These are phyloP conservation scores for Elsinoe fawcettii DNA, from an alignment of 2,329 filamentous ascomycete species.

Conservation along the genomic window DNA sequence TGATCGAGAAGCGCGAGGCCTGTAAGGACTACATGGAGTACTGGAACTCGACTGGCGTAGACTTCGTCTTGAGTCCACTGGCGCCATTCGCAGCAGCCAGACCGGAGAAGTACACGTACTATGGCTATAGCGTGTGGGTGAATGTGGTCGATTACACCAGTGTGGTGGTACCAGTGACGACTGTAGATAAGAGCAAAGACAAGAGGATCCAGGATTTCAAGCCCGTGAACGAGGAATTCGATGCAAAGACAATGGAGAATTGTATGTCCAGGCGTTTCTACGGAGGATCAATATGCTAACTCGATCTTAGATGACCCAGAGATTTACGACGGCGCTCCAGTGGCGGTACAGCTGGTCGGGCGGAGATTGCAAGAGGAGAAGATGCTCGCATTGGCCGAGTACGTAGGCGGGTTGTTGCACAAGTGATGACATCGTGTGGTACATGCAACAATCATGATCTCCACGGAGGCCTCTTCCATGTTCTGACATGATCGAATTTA, in stretches of 20 bases:
- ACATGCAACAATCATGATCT: background rate
- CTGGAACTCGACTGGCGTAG: conserved; percentile 54
- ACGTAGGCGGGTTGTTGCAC: conserved; percentile 16
- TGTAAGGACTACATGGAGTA: conserved; percentile 56
- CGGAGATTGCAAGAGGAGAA: conserved; percentile 32
- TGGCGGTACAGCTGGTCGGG: conserved; percentile 30
- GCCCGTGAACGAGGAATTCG: conserved; percentile 31
- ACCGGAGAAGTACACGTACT: conserved; percentile 41
- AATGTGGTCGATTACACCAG: conserved; percentile 52
- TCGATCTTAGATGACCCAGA: conserved; percentile 28
- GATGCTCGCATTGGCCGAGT: conserved; percentile 30
- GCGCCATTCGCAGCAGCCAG: conserved; percentile 45
- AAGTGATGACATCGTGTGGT: background rate
- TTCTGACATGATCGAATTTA: background rate
- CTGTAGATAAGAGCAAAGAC: conserved; percentile 46
- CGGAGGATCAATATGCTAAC: background rate
- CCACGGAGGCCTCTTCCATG: background rate
- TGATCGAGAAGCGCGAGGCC: conserved; percentile 47
- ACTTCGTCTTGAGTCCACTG: conserved; percentile 46
- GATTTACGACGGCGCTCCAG: conserved; percentile 28
- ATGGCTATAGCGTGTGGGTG: conserved; percentile 39
- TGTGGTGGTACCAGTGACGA: conserved; percentile 49
- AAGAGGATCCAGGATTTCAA: conserved; percentile 27
- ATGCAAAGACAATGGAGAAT: conserved; percentile 32
- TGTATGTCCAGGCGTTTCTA: conserved; percentile 30